phyloP scores from a whole-genome alignment of 2,329 filamentous ascomycete genomes.

The Colletotrichum noveboracense region DNA sequence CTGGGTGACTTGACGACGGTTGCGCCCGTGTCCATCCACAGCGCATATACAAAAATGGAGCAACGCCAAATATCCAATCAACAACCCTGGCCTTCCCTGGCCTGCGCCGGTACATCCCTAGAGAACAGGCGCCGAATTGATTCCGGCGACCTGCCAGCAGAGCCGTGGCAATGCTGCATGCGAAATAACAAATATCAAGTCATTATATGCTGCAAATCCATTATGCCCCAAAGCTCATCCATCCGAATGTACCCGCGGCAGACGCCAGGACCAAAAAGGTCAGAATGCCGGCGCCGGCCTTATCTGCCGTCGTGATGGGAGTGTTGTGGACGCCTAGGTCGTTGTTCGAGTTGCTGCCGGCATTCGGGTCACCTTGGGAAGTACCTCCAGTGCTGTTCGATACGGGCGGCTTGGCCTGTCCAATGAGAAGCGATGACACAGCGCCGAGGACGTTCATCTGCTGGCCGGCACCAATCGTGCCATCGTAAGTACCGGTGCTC shows the following conservation, averaged over 20 bases:
- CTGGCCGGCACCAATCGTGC: constrained; percentile 62
- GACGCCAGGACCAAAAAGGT: constrained; percentile 49
- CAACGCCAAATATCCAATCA: constrained; percentile 27
- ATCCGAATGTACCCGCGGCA: constrained; percentile 46
- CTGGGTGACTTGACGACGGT: neutral
- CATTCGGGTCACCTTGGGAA: constrained; percentile 47
- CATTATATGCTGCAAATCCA: neutral
- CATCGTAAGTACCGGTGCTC: constrained; percentile 56
- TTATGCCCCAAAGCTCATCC: constrained; percentile 52
- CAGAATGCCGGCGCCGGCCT: constrained; percentile 52
- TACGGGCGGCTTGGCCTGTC: constrained; percentile 43
- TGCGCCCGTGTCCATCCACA: neutral
- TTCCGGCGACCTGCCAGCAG: neutral
- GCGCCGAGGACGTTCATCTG: constrained; percentile 64
- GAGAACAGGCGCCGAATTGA: neutral
- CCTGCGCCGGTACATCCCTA: constrained; percentile 17
- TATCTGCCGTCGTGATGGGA: constrained; percentile 48
- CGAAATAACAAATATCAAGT: constrained; percentile 9
- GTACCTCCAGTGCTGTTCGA: constrained; percentile 57
- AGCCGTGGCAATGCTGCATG: neutral
- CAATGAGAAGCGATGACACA: constrained; percentile 57
- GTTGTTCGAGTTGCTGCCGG: constrained; percentile 41
- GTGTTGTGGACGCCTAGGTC: constrained; percentile 32
- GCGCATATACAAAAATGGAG: constrained; percentile 25
- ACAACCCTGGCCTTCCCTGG: constrained; percentile 1